Conservation (phyloP, 2,329 filamentous ascomycete genomes). For the Neophaeococcomyces mojaviensis region DNA sequence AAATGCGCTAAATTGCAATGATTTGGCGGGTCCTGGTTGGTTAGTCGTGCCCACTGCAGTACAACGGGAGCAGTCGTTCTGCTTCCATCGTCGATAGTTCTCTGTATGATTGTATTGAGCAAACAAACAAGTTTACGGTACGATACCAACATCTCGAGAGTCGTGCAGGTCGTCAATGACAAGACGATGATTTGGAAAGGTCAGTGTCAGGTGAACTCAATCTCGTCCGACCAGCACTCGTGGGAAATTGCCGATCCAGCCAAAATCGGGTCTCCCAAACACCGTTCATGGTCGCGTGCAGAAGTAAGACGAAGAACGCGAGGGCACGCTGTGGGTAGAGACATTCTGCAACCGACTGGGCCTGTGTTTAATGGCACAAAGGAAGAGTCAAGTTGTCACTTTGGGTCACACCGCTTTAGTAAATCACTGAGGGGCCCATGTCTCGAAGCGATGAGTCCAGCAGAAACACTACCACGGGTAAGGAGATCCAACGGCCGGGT, state of each 20-base stretch:
- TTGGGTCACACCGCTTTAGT: slow-evolving; percentile 2
- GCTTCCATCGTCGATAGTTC: not conserved
- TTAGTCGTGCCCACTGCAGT: not conserved
- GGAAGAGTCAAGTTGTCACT: slow-evolving; percentile 2
- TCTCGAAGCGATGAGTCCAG: not conserved
- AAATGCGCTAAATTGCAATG: slow-evolving; percentile 4
- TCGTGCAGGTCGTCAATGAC: not conserved
- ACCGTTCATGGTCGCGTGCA: not conserved
- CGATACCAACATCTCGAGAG: not conserved
- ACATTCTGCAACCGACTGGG: not conserved
- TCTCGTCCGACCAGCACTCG: not conserved
- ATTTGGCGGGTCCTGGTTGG: slow-evolving; percentile 4
- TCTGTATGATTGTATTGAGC: not conserved
- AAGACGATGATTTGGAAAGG: not conserved
- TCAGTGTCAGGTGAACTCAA: not conserved
- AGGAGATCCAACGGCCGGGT: not conserved
- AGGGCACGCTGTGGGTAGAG: not conserved
- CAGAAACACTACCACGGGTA: not conserved
- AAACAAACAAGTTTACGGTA: slow-evolving; percentile 2
- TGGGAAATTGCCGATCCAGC: not conserved
- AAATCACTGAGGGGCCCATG: not conserved
- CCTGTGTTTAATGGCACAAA: not conserved
- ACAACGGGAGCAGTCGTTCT: not conserved
- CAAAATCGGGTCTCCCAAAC: not conserved
- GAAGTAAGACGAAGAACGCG: not conserved